A percentile compares a stretch with the other conserved stretches of the same genome.
Conservation (phyloP, 768 basidiomycete genomes). For the Hypholoma sublateritium region DNA sequence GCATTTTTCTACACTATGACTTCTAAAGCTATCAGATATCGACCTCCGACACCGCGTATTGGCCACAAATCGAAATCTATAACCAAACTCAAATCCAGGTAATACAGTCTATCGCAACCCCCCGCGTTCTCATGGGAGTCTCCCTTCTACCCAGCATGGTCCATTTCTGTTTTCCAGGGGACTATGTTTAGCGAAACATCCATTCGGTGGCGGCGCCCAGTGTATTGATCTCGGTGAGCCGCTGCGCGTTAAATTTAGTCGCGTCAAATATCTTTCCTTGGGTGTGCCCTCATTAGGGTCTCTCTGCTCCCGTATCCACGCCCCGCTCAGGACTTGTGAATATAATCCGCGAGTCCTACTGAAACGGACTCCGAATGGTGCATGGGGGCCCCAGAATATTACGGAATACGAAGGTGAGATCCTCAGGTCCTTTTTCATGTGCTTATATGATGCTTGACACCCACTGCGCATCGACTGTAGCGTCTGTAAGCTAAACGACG, state of each 20-base stretch:
- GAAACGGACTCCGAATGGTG: too few species aligned
- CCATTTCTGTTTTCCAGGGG: background rate
- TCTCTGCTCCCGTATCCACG: too few species aligned
- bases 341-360: too few species aligned
- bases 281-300: too few species aligned
- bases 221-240: background rate
- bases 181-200: background rate
- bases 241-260: background rate
- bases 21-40: too few species aligned
- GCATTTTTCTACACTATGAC: too few species aligned
- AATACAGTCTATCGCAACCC: background rate
- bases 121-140: background rate
- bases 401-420: conserved; percentile 1
- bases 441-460: background rate
- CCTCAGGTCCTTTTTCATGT: conserved; percentile 2
- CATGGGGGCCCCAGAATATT: too few species aligned
- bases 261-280: background rate
- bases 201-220: background rate
- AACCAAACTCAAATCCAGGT: too few species aligned
- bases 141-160: background rate
- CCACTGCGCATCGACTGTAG: background rate
- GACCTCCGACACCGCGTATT: too few species aligned
- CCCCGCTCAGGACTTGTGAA: too few species aligned
- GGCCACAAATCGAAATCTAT: too few species aligned
- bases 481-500: background rate